Evolutionary conservation across 2,329 filamentous ascomycete genomes (phyloP).

Genomic region (Hirsutella rhossiliensis): DNA sequence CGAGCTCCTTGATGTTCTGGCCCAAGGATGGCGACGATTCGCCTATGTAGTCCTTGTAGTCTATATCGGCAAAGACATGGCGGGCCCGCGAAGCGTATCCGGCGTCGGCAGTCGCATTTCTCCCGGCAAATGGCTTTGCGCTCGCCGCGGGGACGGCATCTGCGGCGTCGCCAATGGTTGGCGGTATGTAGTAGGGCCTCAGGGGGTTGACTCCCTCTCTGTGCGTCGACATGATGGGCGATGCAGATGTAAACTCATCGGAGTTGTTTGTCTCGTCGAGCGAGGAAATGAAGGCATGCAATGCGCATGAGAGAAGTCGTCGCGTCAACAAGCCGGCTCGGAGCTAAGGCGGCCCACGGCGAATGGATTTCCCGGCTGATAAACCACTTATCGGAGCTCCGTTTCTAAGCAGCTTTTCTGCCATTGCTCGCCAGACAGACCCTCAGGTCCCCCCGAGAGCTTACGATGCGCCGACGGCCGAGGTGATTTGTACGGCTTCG

Average conservation of each 20-base stretch:
- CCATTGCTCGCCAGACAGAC: neutral
- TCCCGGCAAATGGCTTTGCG: conserved; percentile 32
- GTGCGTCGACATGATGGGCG: conserved; percentile 29
- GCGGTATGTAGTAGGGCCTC: conserved; percentile 57
- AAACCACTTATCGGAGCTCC: conserved; percentile 7
- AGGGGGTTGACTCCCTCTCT: conserved; percentile 47
- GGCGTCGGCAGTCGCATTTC: conserved; percentile 25
- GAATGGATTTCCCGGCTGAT: conserved; percentile 22
- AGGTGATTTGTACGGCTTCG: neutral
- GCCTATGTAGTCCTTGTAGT: conserved; percentile 78
- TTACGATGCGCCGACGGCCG: conserved; percentile 1
- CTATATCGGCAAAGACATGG: conserved; percentile 78
- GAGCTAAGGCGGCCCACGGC: conserved; percentile 12
- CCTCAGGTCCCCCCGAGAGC: neutral
- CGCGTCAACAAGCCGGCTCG: conserved; percentile 6
- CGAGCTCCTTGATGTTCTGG: conserved; percentile 60
- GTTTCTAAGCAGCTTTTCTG: conserved; percentile 7
- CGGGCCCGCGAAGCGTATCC: conserved; percentile 48
- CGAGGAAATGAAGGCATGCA: conserved; percentile 18
- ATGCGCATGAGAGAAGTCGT: neutral
- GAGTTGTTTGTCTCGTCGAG: conserved; percentile 1
- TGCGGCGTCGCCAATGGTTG: conserved; percentile 37
- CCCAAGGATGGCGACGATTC: conserved; percentile 65
- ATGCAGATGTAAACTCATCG: conserved; percentile 14
- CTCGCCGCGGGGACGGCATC: conserved; percentile 24